Percentiles rank a stretch among this genome's conserved stretches.
Evolutionary conservation across 1,284 basidiomycete genomes (phyloP).

Genomic region (Trichosporon sp.): DNA sequence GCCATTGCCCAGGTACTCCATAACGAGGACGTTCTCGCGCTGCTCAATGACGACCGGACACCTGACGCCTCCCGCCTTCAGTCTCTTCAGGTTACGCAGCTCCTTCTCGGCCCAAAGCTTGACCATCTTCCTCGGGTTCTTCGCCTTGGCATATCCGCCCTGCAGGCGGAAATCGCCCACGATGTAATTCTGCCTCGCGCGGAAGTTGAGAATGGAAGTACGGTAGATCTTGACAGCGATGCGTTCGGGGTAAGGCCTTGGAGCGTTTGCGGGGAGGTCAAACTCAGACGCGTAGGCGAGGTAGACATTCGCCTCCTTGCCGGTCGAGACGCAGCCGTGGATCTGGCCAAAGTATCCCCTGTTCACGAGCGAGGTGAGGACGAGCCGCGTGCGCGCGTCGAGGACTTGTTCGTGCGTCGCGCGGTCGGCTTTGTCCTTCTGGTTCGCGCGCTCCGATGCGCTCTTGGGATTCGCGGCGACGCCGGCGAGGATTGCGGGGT

Average conservation of each 20-base stretch:
- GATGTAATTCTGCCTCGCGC: slow-evolving; percentile 92
- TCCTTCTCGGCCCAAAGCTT: slow-evolving; percentile 99
- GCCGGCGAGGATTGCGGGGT: slow-evolving; percentile 55
- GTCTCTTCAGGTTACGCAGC: slow-evolving; percentile 85
- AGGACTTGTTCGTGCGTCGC: slow-evolving; percentile 92
- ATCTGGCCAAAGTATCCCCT: slow-evolving; percentile 76
- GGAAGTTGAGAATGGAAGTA: slow-evolving; percentile 95
- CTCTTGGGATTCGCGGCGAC: slow-evolving; percentile 83
- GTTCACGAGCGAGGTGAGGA: slow-evolving; percentile 89
- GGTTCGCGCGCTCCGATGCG: slow-evolving; percentile 72
- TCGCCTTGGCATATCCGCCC: slow-evolving; percentile 74
- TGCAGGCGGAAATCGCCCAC: slow-evolving; percentile 85
- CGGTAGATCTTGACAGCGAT: slow-evolving; percentile 97
- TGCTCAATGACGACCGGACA: slow-evolving; percentile 89
- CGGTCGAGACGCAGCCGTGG: slow-evolving; percentile 89
- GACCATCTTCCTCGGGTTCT: slow-evolving; percentile 98
- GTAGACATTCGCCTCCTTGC: slow-evolving; percentile 96
- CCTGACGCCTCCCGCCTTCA: slow-evolving; percentile 72
- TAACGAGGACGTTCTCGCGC: slow-evolving; percentile 92
- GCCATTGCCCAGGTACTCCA: slow-evolving; percentile 81
- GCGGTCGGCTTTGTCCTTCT: slow-evolving; percentile 88
- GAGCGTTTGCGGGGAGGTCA: slow-evolving; percentile 49
- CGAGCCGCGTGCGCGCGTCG: slow-evolving; percentile 81
- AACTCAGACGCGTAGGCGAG: slow-evolving; percentile 62
- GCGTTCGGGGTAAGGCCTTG: slow-evolving; percentile 56